Evolutionary conservation across 192 early-diverging fungal species (phyloP).

Genomic region (Podochytrium sp.): DNA sequence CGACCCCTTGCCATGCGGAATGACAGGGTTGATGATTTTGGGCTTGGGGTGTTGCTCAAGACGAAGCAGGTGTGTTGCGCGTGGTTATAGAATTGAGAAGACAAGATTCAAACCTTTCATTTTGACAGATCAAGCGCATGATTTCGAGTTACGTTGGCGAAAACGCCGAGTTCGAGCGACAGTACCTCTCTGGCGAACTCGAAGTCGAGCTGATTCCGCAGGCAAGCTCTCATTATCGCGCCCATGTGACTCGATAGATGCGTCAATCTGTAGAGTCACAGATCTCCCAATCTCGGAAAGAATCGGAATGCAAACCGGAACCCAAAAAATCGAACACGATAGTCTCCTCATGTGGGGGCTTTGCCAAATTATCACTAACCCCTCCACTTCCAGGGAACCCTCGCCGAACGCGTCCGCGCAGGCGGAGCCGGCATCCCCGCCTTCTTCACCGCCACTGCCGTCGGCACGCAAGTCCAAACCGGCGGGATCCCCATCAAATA

Average conservation of each 20-base stretch:
- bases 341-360: too few species aligned
- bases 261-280: background rate
- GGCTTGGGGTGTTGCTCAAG: conserved; percentile 68
- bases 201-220: conserved; percentile 81
- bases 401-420: conserved; percentile 76
- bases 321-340: background rate
- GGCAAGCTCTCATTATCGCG: background rate
- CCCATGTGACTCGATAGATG: background rate
- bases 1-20: background rate
- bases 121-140: conserved; percentile 77
- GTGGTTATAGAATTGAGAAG: background rate
- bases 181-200: conserved; percentile 79
- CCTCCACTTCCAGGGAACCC: conserved; percentile 47
- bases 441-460: conserved; percentile 68
- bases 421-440: conserved; percentile 80
- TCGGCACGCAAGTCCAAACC: conserved; percentile 68
- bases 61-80: conserved; percentile 39
- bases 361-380: background rate
- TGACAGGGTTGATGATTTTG: conserved; percentile 64
- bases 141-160: conserved; percentile 78
- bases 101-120: background rate
- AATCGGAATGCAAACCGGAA: background rate
- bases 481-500: conserved; percentile 81
- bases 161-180: conserved; percentile 80
- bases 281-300: background rate